Conservation (phyloP, 2,329 filamentous ascomycete genomes). For the Sarocladium strictum region DNA sequence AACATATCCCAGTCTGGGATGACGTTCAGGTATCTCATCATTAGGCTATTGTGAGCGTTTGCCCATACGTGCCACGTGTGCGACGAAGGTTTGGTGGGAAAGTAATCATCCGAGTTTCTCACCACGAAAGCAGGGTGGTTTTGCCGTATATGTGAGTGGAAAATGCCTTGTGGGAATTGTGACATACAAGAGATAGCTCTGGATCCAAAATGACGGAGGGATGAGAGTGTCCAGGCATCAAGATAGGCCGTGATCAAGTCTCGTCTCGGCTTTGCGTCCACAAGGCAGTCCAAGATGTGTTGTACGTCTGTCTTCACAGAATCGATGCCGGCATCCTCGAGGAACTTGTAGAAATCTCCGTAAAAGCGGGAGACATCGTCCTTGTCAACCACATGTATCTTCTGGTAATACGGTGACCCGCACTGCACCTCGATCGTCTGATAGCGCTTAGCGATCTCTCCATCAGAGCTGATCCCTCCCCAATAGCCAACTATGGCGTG, state of each 20-base stretch:
- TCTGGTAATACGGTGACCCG: slow-evolving; percentile 16
- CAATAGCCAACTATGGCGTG: slow-evolving; percentile 87
- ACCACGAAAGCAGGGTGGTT: slow-evolving; percentile 68
- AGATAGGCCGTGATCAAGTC: slow-evolving; percentile 70
- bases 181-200: slow-evolving; percentile 93
- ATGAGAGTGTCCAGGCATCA: slow-evolving; percentile 77
- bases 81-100: slow-evolving; percentile 70
- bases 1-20: slow-evolving; percentile 80
- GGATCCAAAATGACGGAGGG: slow-evolving; percentile 69
- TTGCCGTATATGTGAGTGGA: slow-evolving; percentile 74
- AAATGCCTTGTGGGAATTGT: slow-evolving; percentile 77
- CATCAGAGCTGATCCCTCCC: slow-evolving; percentile 75
- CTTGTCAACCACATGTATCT: slow-evolving; percentile 65
- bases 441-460: slow-evolving; percentile 71
- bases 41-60: slow-evolving; percentile 82
- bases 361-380: slow-evolving; percentile 75
- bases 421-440: slow-evolving; percentile 53
- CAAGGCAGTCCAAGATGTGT: slow-evolving; percentile 76
- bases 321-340: slow-evolving; percentile 68
- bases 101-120: slow-evolving; percentile 89
- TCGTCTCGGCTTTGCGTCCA: slow-evolving; percentile 62
- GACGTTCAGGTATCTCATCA: slow-evolving; percentile 79
- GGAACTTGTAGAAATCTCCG: slow-evolving; percentile 84
- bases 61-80: slow-evolving; percentile 95
- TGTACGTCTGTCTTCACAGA: slow-evolving; percentile 92